Percentiles rank a stretch among this genome's conserved stretches.
Evolutionary conservation across 345 rosid species (phyloP).

Genomic region (Cardamine occulta): DNA sequence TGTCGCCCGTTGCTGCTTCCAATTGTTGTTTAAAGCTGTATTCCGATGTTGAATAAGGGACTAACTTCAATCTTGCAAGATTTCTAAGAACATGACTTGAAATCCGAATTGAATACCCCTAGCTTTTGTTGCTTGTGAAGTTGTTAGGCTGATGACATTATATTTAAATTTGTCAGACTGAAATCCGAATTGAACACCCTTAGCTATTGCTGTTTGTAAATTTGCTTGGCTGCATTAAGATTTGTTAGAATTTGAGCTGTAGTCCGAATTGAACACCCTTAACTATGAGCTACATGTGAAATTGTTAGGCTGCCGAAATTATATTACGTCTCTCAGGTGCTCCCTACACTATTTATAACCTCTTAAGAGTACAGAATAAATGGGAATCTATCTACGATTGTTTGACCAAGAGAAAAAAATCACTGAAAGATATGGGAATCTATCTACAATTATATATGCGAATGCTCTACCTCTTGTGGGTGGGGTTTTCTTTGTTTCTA

Average conservation of each 20-base stretch:
- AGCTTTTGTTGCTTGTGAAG: too few species aligned
- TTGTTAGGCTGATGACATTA: too few species aligned
- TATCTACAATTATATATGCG: too few species aligned
- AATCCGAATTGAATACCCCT: neutral
- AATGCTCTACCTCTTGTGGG: neutral
- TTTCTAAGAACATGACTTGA: neutral
- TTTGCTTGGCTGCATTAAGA: neutral
- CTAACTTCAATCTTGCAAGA: neutral
- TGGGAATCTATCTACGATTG: neutral
- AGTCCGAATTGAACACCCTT: neutral
- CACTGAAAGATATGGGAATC: too few species aligned
- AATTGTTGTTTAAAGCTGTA: too few species aligned
- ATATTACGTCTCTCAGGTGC: neutral
- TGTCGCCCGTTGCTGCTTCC: too few species aligned
- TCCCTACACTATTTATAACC: neutral
- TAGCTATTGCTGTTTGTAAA: neutral
- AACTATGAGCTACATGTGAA: neutral
- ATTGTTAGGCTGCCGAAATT: neutral
- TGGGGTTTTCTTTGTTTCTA: neutral
- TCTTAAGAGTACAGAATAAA: neutral
- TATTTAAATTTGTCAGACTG: too few species aligned
- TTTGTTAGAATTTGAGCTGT: neutral
- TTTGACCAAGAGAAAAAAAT: too few species aligned
- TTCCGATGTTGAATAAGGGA: too few species aligned
- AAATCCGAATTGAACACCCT: neutral